Base-by-base conservation (phyloP, 108 stramenopile genomes). In the Stephanodiscus minutulus region DNA sequence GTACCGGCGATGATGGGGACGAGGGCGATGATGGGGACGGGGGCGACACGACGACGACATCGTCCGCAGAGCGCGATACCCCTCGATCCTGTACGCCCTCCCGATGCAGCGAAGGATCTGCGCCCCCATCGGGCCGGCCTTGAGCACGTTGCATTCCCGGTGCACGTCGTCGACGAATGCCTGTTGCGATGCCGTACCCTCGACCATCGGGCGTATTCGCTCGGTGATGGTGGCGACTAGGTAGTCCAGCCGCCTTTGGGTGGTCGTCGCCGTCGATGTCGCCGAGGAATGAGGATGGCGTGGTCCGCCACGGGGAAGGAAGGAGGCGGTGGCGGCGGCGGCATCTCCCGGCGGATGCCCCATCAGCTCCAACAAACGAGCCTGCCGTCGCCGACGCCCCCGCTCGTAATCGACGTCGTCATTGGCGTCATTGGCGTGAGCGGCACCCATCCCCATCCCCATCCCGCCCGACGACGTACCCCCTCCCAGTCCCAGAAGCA, bases 81-180 rank as follows among this genome's bases (percentile, higher is more conserved):
- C 91, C 57, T 82, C 83, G 29, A 86, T 75, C 20, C 85, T 76
- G 69, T 91, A 93, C 28, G 90, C 88, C 41, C 92, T 65, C 18
- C 92, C 92, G 20, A 93, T 73, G 59, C 89, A 93, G 17, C 92
- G 83, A n/a, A 93, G 41, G 25, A 93, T 86, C 57, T 88, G 88
- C 41, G 86, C 85, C 24, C 92, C 92, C 66, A 93, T 53, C n/a
- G 90, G 87, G 21, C 78, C 50, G 15, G 62, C 55, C 46, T 86
- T 89, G 64, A 90, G 79, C 11, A 49, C 15, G 67, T 84, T 80
- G 68, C 84, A 88, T 47, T 89, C 87, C 31, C 62, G 60, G 35
- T 81, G 58, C 7, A 88, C 24, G 21, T 57, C 18, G 50, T 88
- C 72, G 10, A 77, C 78, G 63, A 86, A 79, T 3, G 66, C 22